These are phyloP conservation scores for Aureoboletus auriporus DNA, from an alignment of 768 basidiomycete species.

Conservation along the genomic window DNA sequence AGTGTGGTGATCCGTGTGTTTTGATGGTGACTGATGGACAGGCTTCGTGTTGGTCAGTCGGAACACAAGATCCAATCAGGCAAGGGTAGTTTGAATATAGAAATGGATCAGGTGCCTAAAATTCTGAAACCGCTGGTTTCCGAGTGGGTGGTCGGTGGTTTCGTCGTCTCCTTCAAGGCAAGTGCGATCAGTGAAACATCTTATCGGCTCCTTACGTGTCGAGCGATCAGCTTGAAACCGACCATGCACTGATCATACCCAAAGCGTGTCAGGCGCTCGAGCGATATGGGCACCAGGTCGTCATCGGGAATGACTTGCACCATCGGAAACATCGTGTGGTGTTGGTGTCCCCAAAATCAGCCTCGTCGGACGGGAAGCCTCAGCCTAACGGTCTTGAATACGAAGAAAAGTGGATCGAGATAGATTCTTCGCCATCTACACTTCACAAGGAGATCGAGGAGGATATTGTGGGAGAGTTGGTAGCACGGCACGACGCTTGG, in stretches of 20 bases:
- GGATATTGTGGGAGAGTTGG: slow-evolving; percentile 76
- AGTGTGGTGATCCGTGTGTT: slow-evolving; percentile 23
- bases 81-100: slow-evolving; percentile 87
- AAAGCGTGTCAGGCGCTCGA: slow-evolving; percentile 86
- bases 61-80: slow-evolving; percentile 99
- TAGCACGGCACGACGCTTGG: slow-evolving; percentile 73
- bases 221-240: slow-evolving; percentile 81
- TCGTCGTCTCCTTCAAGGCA: slow-evolving; percentile 97
- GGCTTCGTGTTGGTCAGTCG: slow-evolving; percentile 46
- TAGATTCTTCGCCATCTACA: slow-evolving; percentile 39
- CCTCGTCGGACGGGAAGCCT: slow-evolving; percentile 6
- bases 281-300: slow-evolving; percentile 95
- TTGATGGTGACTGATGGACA: not conserved
- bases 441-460: slow-evolving; percentile 84
- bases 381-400: slow-evolving; percentile 33
- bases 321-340: slow-evolving; percentile 89
- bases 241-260: slow-evolving; percentile 75
- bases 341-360: slow-evolving; percentile 61
- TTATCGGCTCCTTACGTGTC: slow-evolving; percentile 4
- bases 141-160: slow-evolving; percentile 90
- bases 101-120: slow-evolving; percentile 99
- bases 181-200: not conserved
- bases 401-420: slow-evolving; percentile 61
- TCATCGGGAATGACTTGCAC: slow-evolving; percentile 95
- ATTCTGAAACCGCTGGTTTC: slow-evolving; percentile 89